Evolutionary conservation across 2,329 filamentous ascomycete species (phyloP).

Genomic region (Polychaeton citri): DNA sequence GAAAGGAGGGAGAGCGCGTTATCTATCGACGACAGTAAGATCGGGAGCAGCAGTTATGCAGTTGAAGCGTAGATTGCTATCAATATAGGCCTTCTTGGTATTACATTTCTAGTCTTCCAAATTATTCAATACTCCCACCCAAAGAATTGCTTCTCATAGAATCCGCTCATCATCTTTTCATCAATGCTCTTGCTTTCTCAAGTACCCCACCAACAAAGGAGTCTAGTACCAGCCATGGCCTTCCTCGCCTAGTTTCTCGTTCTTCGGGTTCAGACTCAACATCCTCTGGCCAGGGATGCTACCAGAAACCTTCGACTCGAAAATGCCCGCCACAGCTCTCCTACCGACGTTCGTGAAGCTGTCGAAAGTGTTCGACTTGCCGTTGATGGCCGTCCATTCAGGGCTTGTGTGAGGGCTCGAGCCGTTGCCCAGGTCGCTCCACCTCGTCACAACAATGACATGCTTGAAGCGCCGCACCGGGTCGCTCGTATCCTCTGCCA

Average conservation of each 20-base stretch:
- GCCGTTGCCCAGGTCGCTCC: constrained; percentile 48
- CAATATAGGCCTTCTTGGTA: no score
- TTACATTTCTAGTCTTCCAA: no score
- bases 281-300: constrained; percentile 45
- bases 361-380: constrained; percentile 32
- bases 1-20: constrained; percentile 28
- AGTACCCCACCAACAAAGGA: no score
- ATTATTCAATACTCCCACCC: no score
- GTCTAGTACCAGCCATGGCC: constrained; percentile 46
- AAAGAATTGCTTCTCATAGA: no score
- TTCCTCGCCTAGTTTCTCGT: constrained; percentile 40
- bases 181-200: no score
- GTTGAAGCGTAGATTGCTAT: constrained; percentile 33
- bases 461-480: constrained; percentile 40
- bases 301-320: constrained; percentile 41
- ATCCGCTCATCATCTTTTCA: no score
- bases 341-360: constrained; percentile 41
- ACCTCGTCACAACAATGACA: constrained; percentile 46
- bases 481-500: constrained; percentile 40
- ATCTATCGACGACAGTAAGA: constrained; percentile 26
- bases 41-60: constrained; percentile 31
- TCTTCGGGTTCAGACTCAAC: constrained; percentile 44
- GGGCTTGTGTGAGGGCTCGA: constrained; percentile 31
- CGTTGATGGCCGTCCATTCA: constrained; percentile 46
- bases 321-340: constrained; percentile 44